Conservation (phyloP, 2,329 filamentous ascomycete species). For the Diaporthe vaccinii region DNA sequence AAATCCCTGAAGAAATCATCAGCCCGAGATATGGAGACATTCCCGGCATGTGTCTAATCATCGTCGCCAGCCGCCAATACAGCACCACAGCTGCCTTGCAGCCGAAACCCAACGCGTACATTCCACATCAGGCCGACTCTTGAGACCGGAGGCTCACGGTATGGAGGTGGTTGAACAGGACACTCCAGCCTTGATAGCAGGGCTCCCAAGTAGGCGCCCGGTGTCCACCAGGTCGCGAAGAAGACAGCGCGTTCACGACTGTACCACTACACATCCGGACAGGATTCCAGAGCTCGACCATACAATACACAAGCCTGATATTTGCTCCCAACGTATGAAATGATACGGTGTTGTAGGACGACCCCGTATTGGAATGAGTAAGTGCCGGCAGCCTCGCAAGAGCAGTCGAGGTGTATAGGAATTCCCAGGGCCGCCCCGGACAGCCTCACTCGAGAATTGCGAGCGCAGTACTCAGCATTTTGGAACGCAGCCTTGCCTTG, state of each 20-base stretch:
- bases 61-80: neutral
- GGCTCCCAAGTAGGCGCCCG: no score
- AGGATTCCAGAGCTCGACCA: neutral
- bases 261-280: neutral
- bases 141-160: no score
- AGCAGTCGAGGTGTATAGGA: no score
- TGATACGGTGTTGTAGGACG: neutral
- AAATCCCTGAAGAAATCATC: neutral
- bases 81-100: neutral
- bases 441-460: neutral
- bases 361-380: neutral
- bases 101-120: neutral
- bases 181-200: neutral
- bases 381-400: neutral
- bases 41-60: neutral
- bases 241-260: neutral
- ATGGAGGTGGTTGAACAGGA: neutral
- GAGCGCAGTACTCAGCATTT: neutral
- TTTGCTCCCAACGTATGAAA: neutral
- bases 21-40: neutral
- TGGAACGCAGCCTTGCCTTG: no score
- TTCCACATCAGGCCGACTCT: neutral
- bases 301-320: neutral
- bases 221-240: neutral
- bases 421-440: neutral